Base-by-base conservation (phyloP, 2,329 filamentous ascomycete genomes). In the Neopestalotiopsis sp. region DNA sequence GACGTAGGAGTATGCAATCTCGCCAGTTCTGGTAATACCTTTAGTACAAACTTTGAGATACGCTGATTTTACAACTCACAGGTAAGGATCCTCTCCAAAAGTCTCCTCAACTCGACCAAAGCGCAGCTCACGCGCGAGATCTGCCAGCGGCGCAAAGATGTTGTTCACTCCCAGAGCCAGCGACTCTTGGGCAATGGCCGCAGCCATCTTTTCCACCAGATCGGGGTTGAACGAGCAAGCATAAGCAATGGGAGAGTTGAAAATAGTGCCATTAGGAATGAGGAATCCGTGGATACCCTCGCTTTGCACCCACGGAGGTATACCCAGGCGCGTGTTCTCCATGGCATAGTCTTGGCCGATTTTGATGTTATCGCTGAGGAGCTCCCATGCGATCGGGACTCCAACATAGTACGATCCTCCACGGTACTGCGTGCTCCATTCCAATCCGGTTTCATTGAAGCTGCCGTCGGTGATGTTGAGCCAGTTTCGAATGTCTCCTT, bases 31-130 rank as follows among this genome's bases (percentile, higher is more conserved):
- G 58, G 6, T 38, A 14, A 10, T 4, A 7, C 14, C 3, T 28
- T 58, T 5, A 57, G 59, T 62, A 14, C 30, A 10, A 14, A 20
- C 5, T 24, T 30, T 59, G 57, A 34, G 12, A 59, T 5, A 14
- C 2, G 14, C 14, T 17, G 6, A 2, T 38, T 20, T 14, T 45
- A 32, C 5, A 13, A 66, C 81, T 72, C 70, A 85, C 71, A 94
- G 83, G 73, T 87, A 91, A 0, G 86, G 81, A 71, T 94, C 92
- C 76, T 94, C 92, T 38, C 89, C 88, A 74, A 88, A 93, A 0
- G 88, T 92, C 78, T 94, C 92, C 77, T 94, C 92, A 2, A 94
- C 91, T 73, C 92, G 85, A 38, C 92, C 92, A 73, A 87, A 94
- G 62, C 92, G 86, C 65, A 92, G 81, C 77, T 94, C 92, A 59